phyloP scores from a whole-genome alignment of 345 rosid species.

The Populus nigra region DNA sequence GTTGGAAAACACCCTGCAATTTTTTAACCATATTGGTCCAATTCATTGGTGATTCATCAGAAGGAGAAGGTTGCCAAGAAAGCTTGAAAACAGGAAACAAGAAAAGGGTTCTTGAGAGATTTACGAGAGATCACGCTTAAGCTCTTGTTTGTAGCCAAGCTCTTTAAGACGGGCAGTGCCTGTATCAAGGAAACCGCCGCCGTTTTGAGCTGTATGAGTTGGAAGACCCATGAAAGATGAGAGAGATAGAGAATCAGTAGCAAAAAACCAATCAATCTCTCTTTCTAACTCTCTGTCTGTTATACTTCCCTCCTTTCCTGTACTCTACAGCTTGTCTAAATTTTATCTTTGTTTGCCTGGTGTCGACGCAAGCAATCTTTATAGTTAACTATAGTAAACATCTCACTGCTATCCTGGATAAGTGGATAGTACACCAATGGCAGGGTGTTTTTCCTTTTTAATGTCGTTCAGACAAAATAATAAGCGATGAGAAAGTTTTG shows the following conservation, averaged over 20 bases:
- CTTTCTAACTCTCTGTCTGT: not conserved
- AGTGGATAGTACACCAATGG: not conserved
- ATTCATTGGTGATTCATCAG: constrained; percentile 3
- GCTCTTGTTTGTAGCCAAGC: constrained; percentile 98
- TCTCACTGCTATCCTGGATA: not conserved
- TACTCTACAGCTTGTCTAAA: not conserved
- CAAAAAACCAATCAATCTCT: not conserved
- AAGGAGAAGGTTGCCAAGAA: not conserved
- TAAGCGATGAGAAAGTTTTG: too few species aligned
- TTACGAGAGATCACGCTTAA: constrained; percentile 94
- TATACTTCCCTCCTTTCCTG: not conserved
- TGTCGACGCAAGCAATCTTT: not conserved
- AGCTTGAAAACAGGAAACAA: not conserved
- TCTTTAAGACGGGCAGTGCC: constrained; percentile 71
- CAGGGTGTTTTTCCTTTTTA: not conserved
- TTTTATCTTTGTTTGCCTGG: not conserved
- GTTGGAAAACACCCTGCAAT: constrained; percentile 79
- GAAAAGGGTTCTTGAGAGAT: constrained; percentile 14
- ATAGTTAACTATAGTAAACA: not conserved
- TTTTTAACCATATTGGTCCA: not conserved
- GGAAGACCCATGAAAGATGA: constrained; percentile 24
- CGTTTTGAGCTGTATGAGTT: constrained; percentile 21
- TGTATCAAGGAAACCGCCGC: constrained; percentile 41
- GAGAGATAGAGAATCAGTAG: not conserved
- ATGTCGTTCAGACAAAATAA: too few species aligned